Evolutionary conservation across 768 basidiomycete species (phyloP), one percentile per base, ranked within the genome.

Genomic region (Clitopilus passeckerianus): DNA sequence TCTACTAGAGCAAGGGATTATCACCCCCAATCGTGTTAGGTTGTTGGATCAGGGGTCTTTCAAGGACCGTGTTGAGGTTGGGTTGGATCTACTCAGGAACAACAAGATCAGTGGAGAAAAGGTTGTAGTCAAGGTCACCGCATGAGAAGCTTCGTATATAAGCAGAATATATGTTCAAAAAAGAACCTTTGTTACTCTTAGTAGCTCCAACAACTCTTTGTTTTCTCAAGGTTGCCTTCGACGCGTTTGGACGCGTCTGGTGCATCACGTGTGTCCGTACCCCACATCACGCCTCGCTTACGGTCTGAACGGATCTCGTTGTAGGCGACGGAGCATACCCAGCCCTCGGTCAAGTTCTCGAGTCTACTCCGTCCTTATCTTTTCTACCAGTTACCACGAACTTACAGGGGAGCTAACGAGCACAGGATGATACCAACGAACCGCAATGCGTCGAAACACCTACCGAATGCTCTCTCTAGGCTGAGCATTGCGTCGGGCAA

Each of bases 41-140:
- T 61, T 83, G 27, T 34, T 81, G 34, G 75, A 80, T 52, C 63
- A 79, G 54, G 81, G 79, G 1, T 64, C 70, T 12, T 68, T 83
- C 55, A 71, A 74, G 56, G 75, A 79, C 30, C 71, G 81, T 23
- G 75, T 77, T 0, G 70, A 66, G 15, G 64, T 59, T n/a, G 82
- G 78, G 0, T 63, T 83, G 43, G 75, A 80, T 54, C 61, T 83
- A 37, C 59, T 83, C 44, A 74, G 80, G 54, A 72, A 76, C 34
- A 80, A 80, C 61, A 74, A 77, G 66, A 66, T 82, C 46, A 80
- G 77, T 37, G 81, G 81, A 22, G 78, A 82, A 67, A 84, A 83
- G 59, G 71, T 80, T 1, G 66, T 83, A 1, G 72, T 83, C 0
- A 76, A 77, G 60, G 65, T 79, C 10, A 12, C 22, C 18, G 22